A percentile compares a stretch with the other conserved stretches of the same genome.
Conservation (phyloP, 371 early-diverging fungal genomes). For the Gilbertella persicaria region DNA sequence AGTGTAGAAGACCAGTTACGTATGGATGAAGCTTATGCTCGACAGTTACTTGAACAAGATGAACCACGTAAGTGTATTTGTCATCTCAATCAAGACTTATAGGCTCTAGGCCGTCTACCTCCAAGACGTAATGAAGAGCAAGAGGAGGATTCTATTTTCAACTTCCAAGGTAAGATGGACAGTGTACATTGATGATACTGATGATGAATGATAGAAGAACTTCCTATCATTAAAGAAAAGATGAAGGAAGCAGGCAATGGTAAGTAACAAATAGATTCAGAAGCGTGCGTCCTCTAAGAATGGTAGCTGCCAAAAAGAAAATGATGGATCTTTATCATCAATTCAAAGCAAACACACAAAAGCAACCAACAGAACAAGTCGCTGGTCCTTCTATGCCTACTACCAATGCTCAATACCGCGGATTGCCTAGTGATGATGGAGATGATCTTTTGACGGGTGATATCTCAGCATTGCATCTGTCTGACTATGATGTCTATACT, state of each 20-base stretch:
- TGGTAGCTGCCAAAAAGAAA: slow-evolving; percentile 52
- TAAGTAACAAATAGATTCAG: slow-evolving; percentile 17
- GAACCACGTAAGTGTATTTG: slow-evolving; percentile 16
- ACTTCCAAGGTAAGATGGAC: slow-evolving; percentile 38
- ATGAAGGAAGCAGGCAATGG: slow-evolving; percentile 53
- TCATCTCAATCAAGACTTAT: neutral
- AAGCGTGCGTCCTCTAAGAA: neutral
- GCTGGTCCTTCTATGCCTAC: slow-evolving; percentile 35
- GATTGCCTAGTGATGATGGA: slow-evolving; percentile 46
- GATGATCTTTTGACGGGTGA: slow-evolving; percentile 52
- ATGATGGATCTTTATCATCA: slow-evolving; percentile 49
- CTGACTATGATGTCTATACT: slow-evolving; percentile 52
- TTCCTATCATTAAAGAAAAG: slow-evolving; percentile 52
- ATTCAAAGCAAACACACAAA: slow-evolving; percentile 35
- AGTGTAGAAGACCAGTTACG: slow-evolving; percentile 48
- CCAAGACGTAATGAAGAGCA: slow-evolving; percentile 4
- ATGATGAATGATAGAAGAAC: slow-evolving; percentile 31
- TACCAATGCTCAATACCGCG: slow-evolving; percentile 50
- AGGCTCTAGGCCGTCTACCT: neutral
- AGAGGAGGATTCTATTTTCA: slow-evolving; percentile 40
- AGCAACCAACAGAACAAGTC: too few relatives aligned
- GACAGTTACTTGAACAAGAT: slow-evolving; percentile 43
- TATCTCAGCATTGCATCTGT: slow-evolving; percentile 50
- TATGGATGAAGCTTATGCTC: slow-evolving; percentile 49
- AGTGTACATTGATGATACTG: neutral